These are phyloP conservation scores for Saccharomycopsis fermentans DNA, from an alignment of 805 yeast species.

Conservation along the genomic window DNA sequence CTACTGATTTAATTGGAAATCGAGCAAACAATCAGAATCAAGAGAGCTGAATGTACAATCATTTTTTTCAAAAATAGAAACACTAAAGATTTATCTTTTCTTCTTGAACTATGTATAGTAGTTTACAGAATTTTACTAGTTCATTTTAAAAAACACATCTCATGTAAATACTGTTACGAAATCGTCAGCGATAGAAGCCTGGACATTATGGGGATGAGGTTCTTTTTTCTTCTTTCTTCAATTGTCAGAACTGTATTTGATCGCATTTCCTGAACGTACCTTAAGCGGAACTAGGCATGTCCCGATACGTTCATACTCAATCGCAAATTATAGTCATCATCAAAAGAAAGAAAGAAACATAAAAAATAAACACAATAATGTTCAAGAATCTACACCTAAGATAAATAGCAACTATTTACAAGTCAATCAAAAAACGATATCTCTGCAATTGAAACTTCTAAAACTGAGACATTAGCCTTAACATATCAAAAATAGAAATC, in stretches of 20 bases:
- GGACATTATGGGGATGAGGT: too few relatives aligned
- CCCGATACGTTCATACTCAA: conserved; percentile 4
- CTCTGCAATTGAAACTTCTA: too few relatives aligned
- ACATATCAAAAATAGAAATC: not conserved
- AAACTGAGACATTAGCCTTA: not conserved
- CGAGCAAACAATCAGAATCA: not conserved
- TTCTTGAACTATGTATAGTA: not conserved
- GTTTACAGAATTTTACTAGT: not conserved
- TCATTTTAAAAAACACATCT: too few relatives aligned
- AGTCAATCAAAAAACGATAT: too few relatives aligned
- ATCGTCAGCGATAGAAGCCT: too few relatives aligned
- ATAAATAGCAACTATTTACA: too few relatives aligned
- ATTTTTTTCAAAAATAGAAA: too few relatives aligned
- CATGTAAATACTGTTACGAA: too few relatives aligned
- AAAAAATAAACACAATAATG: too few relatives aligned
- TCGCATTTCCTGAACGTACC: conserved; percentile 4
- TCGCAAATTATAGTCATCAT: conserved; percentile 7
- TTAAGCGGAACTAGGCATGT: conserved; percentile 8
- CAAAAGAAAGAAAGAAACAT: not conserved
- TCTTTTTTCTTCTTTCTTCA: not conserved
- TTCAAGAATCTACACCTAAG: not conserved
- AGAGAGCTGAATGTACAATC: not conserved
- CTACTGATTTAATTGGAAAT: not conserved
- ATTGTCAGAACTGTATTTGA: not conserved
- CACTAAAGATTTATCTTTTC: too few relatives aligned